A percentile compares a stretch with the other conserved stretches of the same genome.
Conservation (phyloP, 176 grass and related monocot genomes). For the Lolium rigidum region DNA sequence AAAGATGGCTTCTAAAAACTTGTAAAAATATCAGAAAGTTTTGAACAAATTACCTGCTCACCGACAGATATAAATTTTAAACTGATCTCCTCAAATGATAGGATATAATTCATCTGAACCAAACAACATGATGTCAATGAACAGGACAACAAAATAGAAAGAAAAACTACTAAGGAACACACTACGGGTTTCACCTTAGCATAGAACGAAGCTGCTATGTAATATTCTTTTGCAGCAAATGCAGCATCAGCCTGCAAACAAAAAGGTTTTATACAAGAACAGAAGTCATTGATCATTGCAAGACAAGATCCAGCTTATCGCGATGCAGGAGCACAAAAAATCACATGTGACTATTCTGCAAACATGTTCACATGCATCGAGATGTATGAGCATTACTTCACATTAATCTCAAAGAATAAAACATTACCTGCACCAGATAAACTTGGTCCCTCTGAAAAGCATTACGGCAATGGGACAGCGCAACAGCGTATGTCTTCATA, state of each 20-base stretch:
- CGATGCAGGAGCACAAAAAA: constrained; percentile 17
- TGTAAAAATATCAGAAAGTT: constrained; percentile 46
- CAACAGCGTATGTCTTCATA: constrained; percentile 83
- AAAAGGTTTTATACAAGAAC: constrained; percentile 35
- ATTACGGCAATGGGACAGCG: constrained; percentile 81
- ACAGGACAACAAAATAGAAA: constrained; percentile 27
- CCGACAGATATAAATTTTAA: constrained; percentile 87
- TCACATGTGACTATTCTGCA: background rate
- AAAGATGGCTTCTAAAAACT: constrained; percentile 33
- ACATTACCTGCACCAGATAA: constrained; percentile 78
- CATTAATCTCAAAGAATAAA: constrained; percentile 1
- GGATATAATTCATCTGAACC: constrained; percentile 82
- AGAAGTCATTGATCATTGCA: constrained; percentile 19
- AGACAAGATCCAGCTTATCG: constrained; percentile 32
- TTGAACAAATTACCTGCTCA: constrained; percentile 77
- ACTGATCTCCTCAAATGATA: constrained; percentile 98
- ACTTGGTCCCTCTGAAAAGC: constrained; percentile 87
- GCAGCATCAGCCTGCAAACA: constrained; percentile 85
- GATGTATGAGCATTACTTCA: constrained; percentile 39
- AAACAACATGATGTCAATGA: constrained; percentile 36
- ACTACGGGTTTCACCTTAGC: constrained; percentile 71
- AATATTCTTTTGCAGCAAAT: constrained; percentile 84
- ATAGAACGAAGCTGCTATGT: constrained; percentile 93
- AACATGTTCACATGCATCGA: constrained; percentile 2
- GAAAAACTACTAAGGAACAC: constrained; percentile 1